Percentiles rank a stretch among this genome's conserved stretches.
These are phyloP conservation scores for Hypoxylon sp. DNA, from an alignment of 2,329 filamentous ascomycete genomes.

Conservation along the genomic window DNA sequence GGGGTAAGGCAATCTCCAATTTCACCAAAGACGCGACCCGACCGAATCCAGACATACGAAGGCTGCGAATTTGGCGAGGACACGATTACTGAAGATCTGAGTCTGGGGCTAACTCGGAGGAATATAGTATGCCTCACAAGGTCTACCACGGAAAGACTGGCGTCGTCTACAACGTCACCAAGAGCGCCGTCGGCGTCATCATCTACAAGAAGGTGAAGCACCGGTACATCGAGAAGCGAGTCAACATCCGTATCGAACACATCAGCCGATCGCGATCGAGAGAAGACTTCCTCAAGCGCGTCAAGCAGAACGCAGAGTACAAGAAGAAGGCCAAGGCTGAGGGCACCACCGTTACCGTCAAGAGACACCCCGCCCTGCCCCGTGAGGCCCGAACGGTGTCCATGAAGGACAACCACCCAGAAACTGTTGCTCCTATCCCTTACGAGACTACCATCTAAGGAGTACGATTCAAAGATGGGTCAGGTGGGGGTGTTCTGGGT, in stretches of 20 bases:
- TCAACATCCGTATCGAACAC: slow-evolving; percentile 99
- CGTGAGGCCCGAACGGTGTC: slow-evolving; percentile 85
- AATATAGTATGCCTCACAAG: slow-evolving; percentile 45
- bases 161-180: slow-evolving; percentile 99
- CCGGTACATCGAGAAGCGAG: slow-evolving; percentile 99
- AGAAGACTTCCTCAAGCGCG: slow-evolving; percentile 95
- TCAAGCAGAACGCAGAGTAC: slow-evolving; percentile 95
- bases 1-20: slow-evolving; percentile 76
- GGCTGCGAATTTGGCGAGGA: slow-evolving; percentile 28
- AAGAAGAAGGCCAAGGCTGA: slow-evolving; percentile 94
- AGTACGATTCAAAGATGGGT: slow-evolving; percentile 11
- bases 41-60: slow-evolving; percentile 28
- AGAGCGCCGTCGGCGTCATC: slow-evolving; percentile 97
- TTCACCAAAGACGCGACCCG: slow-evolving; percentile 35
- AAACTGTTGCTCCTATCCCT: slow-evolving; percentile 91
- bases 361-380: slow-evolving; percentile 88
- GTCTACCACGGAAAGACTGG: slow-evolving; percentile 88
- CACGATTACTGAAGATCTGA: background rate
- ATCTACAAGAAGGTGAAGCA: slow-evolving; percentile 99
- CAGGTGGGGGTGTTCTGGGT: slow-evolving; percentile 49
- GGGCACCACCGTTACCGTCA: slow-evolving; percentile 89
- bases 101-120: slow-evolving; percentile 55
- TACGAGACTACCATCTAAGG: slow-evolving; percentile 98
- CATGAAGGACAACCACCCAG: slow-evolving; percentile 85
- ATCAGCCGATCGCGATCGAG: slow-evolving; percentile 93